Evolutionary conservation across 345 rosid species (phyloP).

Genomic region (Gossypium longicalyx): DNA sequence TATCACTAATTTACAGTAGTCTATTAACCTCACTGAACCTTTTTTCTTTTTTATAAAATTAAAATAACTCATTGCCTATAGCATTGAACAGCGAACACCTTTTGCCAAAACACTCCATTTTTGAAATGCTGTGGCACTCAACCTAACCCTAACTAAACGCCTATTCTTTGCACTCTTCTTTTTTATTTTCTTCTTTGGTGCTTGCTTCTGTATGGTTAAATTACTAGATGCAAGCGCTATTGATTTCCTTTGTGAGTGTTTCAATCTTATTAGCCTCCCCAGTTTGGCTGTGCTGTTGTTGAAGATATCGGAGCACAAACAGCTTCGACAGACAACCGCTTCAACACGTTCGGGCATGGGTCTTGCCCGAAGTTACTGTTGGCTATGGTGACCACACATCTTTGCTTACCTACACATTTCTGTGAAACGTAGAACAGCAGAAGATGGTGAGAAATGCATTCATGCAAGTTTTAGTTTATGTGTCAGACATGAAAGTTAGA

Average conservation of each 20-base stretch:
- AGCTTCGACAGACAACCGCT: constrained; percentile 21
- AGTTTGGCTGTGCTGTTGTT: constrained; percentile 15
- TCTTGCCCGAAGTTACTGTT: constrained; percentile 21
- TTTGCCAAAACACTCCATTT: constrained; percentile 17
- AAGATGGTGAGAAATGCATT: constrained; percentile 15
- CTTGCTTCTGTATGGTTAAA: constrained; percentile 14
- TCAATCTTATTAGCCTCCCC: constrained; percentile 4
- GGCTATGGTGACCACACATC: constrained; percentile 24
- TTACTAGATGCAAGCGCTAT: constrained; percentile 1
- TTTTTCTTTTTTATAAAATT: not conserved
- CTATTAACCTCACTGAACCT: not conserved
- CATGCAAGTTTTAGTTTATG: not conserved
- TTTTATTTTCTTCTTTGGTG: not conserved
- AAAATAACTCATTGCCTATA: constrained; percentile 3
- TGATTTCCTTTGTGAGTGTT: not conserved
- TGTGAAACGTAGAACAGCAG: constrained; percentile 28
- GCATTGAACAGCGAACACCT: not conserved
- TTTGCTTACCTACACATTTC: constrained; percentile 69
- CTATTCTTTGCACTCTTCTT: constrained; percentile 6
- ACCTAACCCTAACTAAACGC: constrained; percentile 14
- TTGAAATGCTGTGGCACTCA: constrained; percentile 19
- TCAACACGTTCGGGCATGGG: constrained; percentile 23
- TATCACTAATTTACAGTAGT: constrained; percentile 13
- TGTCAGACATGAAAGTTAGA: not conserved
- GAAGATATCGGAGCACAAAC: constrained; percentile 17